Base-by-base conservation (phyloP, 1,284 basidiomycete genomes). In the Austroboletus olivaceoglutinosus region DNA sequence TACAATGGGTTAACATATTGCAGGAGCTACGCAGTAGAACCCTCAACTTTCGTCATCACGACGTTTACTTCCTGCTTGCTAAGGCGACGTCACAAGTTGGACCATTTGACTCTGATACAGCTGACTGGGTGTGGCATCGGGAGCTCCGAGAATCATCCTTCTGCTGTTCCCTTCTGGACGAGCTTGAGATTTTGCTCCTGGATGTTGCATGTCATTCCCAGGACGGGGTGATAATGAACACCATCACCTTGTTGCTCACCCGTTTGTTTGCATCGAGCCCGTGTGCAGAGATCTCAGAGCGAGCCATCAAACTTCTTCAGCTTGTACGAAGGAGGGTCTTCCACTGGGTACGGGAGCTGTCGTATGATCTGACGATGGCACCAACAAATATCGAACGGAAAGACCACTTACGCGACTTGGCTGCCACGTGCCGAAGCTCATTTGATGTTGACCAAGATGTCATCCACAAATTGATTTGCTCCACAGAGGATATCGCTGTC, bases 1-100 rank as follows among this genome's bases (percentile, higher is more conserved):
- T 79, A 0, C 78, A 80, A 45, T 80, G 77, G 77, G 49, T 73
- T 30, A 80, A 79, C 50, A 73, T 80, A 11, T 58, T 68, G 5
- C 65, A 70, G 23, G 76, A 73, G 53, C 50, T 78, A 16, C 62
- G 61, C 10, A 63, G 69, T 11, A 62, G 65, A 23, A 50, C 51
- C 0, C 58, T 80, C 18, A 69, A 65, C 1, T 73, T 78, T 41
- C 57, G 61, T 31, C 52, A 58, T 3, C 60, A 68, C 3, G 73
- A 70, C 16, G 74, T 79, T 0, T 61, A 73, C 43, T 43, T 63
- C 5, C 58, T 80, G 8, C 27, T 77, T 4, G 57, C 57, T 9
- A 75, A 76, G 47, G 67, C 76, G n/a, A 65, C 62, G 1, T 73
- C 65, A 57, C 75, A 80, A 51, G 63, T 73, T 2, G 77, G 77